Conservation (phyloP, 2,329 filamentous ascomycete species). For the Aspergillus clavatus region DNA sequence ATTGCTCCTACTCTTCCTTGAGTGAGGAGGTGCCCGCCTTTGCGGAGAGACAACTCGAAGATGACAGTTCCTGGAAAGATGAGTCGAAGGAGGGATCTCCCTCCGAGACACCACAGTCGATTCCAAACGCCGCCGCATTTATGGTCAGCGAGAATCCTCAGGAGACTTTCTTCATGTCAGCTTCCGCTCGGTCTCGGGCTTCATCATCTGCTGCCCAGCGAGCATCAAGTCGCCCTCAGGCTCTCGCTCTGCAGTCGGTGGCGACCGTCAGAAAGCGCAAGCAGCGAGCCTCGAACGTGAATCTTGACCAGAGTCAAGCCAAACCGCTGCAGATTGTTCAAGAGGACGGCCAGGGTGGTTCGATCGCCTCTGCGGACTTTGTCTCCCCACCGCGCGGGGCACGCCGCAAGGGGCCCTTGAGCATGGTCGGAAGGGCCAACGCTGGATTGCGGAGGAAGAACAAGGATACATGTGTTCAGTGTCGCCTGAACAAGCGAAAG, state of each 20-base stretch:
- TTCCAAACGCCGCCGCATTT: constrained; percentile 29
- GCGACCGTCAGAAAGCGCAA: constrained; percentile 35
- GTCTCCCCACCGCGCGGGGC: constrained; percentile 40
- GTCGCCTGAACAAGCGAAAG: constrained; percentile 42
- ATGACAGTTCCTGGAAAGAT: constrained; percentile 29
- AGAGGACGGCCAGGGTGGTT: constrained; percentile 40
- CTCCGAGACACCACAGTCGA: constrained; percentile 21
- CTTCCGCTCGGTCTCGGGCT: constrained; percentile 21
- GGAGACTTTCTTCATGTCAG: constrained; percentile 25
- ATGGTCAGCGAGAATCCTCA: constrained; percentile 33
- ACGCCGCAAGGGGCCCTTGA: constrained; percentile 40
- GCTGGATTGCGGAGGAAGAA: constrained; percentile 41
- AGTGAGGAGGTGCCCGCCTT: constrained; percentile 28
- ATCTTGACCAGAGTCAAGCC: constrained; percentile 25
- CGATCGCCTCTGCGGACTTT: constrained; percentile 39
- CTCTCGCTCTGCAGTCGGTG: constrained; percentile 29
- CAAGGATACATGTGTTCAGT: constrained; percentile 43
- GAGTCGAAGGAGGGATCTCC: constrained; percentile 22
- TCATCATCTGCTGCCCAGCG: constrained; percentile 23
- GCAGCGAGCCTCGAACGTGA: constrained; percentile 24
- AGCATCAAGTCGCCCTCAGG: constrained; percentile 22
- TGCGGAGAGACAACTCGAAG: constrained; percentile 28
- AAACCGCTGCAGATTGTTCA: constrained; percentile 41
- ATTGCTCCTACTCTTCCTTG: constrained; percentile 30
- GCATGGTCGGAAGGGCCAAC: constrained; percentile 37